Evolutionary conservation across 163 green algal species (phyloP), one percentile per base, ranked within the genome.

Genomic region (Chlamydomonas reinhardtii): DNA sequence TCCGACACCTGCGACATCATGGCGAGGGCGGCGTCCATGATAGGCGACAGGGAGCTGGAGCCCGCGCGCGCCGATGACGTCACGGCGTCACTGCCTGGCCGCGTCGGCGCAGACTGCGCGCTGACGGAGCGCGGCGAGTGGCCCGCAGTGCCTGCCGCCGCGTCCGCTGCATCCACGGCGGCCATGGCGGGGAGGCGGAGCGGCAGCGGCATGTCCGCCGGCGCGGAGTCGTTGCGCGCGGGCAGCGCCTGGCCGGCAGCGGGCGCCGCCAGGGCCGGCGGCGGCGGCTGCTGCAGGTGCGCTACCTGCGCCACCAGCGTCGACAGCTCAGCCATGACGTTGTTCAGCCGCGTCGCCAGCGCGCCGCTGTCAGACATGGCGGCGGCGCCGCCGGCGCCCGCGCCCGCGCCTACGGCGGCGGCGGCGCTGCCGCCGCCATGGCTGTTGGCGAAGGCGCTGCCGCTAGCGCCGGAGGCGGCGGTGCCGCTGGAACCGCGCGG

Each of bases 291-390:
- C 62, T 70, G 31, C 66, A 73, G 65, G 64, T 86, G 43, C 70
- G 78, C 73, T 35, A 80, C 66, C 35, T 86, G 69, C 66, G 64
- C 70, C 1, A 86, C 68, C 25, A 86, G 70, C 56, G 80, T 56
- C 31, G 48, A 61, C 24, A 86, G 70, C 70, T 86, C 80, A 56
- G 73, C 24, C 80, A 86, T 86, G 29, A 86, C 79, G 70, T 29
- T 64, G 70, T 25, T 80, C 34, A 86, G 73, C n/a, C 80, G 80
- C 9, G 80, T 70, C 25, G 80, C 80, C 15, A 86, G 56, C 12
- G 14, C 48, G 48, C 48, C 48, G 48, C 48, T 56, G 48, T 56
- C 48, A 1, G 48, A 19, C 66, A 73, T 37, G 64, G 1, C 69
- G 22, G 65, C 65, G 65, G 12, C 65, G 35, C 16, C 59, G 56